These are phyloP conservation scores for Roridomyces roridus DNA, from an alignment of 768 basidiomycete genomes.

Conservation along the genomic window DNA sequence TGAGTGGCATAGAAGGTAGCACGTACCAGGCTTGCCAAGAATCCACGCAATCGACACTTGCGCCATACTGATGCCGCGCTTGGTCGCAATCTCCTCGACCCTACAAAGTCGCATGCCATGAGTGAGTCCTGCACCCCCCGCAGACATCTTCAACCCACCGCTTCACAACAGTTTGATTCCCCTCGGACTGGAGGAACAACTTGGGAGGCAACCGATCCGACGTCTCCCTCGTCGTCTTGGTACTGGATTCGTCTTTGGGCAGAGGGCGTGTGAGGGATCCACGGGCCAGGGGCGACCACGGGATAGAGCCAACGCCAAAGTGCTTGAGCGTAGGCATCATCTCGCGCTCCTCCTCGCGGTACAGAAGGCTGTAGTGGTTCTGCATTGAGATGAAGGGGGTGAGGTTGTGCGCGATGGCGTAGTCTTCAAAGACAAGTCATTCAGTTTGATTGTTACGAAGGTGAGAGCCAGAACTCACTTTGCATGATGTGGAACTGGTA, in stretches of 20 bases:
- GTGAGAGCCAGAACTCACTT: background rate
- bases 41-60: constrained; percentile 61
- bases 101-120: no score
- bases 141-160: no score
- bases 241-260: no score
- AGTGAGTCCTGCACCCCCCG: no score
- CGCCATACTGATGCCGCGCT: constrained; percentile 57
- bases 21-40: constrained; percentile 40
- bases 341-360: constrained; percentile 3
- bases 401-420: constrained; percentile 7
- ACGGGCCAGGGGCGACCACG: constrained; percentile 6
- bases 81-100: constrained; percentile 60
- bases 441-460: background rate
- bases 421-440: background rate
- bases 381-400: constrained; percentile 15
- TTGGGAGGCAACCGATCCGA: no score
- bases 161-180: no score
- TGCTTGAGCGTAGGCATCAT: constrained; percentile 6
- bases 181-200: no score
- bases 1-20: no score
- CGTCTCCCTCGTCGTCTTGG: no score
- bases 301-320: constrained; percentile 2
- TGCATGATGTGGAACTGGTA: constrained; percentile 11
- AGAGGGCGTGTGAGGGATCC: constrained; percentile 5
- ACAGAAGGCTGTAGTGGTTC: constrained; percentile 6